These are phyloP conservation scores for Hypoxylon rubiginosum DNA, from an alignment of 2,329 filamentous ascomycete species.

Conservation along the genomic window DNA sequence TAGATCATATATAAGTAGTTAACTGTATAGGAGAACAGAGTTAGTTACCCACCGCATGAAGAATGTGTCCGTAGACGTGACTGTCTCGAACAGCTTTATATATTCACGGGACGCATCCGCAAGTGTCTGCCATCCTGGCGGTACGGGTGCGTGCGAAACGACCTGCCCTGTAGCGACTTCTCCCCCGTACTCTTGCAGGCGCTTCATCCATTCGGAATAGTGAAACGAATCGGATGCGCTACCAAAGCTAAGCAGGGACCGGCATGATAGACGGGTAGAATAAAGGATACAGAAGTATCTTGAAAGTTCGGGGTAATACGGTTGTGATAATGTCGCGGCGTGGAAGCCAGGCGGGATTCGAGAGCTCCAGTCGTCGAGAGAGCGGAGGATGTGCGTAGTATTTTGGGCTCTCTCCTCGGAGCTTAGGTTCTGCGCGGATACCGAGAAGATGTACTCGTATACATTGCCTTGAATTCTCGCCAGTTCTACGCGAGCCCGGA, in stretches of 20 bases:
- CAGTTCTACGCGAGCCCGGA: constrained; percentile 54
- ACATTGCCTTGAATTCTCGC: constrained; percentile 56
- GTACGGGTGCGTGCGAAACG: constrained; percentile 28
- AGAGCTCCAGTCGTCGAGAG: not conserved
- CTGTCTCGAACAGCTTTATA: constrained; percentile 50
- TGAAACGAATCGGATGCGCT: constrained; percentile 37
- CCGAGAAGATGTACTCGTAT: constrained; percentile 55
- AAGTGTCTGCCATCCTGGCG: constrained; percentile 52
- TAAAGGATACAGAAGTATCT: constrained; percentile 40
- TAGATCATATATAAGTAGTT: not conserved
- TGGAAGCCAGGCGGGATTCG: not conserved
- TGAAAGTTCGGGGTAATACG: constrained; percentile 29
- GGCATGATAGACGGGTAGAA: constrained; percentile 29
- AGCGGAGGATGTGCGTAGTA: not conserved
- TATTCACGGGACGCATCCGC: constrained; percentile 53
- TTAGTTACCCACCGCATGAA: constrained; percentile 22
- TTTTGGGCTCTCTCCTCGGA: constrained; percentile 46
- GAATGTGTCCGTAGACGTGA: constrained; percentile 29
- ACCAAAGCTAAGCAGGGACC: constrained; percentile 29
- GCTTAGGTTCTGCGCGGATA: constrained; percentile 31
- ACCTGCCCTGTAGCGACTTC: constrained; percentile 41
- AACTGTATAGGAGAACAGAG: not conserved
- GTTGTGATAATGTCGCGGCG: not conserved
- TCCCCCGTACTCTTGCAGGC: constrained; percentile 41
- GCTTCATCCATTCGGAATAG: constrained; percentile 37